A percentile compares a stretch with the other conserved stretches of the same genome.
Evolutionary conservation across 2,329 filamentous ascomycete species (phyloP).

Genomic region (Pseudogymnoascus sp.): DNA sequence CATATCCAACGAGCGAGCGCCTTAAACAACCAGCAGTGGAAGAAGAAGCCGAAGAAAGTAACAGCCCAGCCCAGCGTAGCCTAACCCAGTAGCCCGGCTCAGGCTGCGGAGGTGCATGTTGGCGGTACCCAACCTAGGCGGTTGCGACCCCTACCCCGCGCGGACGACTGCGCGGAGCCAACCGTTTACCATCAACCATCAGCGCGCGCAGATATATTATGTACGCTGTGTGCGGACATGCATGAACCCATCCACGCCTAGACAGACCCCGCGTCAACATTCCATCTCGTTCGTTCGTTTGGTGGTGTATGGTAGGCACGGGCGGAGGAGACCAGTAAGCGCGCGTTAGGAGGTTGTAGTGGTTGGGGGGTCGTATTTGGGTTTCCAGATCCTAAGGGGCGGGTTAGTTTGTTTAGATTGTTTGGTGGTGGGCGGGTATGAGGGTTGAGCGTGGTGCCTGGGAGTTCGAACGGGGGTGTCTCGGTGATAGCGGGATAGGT

Average conservation of each 20-base stretch:
- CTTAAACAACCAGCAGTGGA: too few species aligned
- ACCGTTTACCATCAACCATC: too few species aligned
- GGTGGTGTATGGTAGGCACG: too few species aligned
- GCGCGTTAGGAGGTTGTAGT: neutral
- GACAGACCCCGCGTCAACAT: too few species aligned
- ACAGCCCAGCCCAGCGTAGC: neutral
- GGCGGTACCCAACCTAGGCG: neutral
- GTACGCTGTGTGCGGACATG: neutral
- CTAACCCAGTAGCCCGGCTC: neutral
- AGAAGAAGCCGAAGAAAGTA: too few species aligned
- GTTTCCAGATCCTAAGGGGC: constrained; percentile 10
- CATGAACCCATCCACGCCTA: neutral
- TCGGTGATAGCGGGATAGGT: neutral
- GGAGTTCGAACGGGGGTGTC: neutral
- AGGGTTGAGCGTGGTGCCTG: neutral
- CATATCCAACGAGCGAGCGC: too few species aligned
- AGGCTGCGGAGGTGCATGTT: neutral
- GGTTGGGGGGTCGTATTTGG: constrained; percentile 10
- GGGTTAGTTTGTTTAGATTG: neutral
- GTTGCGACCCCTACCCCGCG: neutral
- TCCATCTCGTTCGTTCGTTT: too few species aligned
- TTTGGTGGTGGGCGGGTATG: neutral
- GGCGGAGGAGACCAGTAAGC: neutral
- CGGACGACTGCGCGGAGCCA: too few species aligned
- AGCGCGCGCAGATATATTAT: too few species aligned